phyloP scores from a whole-genome alignment of 2,329 filamentous ascomycete genomes.

The Monosporascus sp. region DNA sequence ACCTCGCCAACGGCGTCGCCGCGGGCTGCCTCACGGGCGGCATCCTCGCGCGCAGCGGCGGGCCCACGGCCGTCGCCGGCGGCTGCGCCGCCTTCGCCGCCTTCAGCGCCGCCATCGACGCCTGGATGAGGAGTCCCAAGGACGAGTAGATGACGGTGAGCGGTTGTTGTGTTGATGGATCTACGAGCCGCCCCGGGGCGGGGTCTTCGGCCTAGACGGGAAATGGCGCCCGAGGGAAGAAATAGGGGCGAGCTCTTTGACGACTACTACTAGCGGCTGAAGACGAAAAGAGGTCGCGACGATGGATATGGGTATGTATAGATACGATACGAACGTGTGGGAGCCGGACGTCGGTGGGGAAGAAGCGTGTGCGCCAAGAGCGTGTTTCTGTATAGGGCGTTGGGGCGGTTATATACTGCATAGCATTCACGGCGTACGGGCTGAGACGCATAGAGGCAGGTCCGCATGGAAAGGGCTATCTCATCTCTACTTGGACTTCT shows the following conservation, averaged over 20 bases:
- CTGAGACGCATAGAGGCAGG: background rate
- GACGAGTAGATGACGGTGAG: slow-evolving; percentile 39
- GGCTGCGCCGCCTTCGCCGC: slow-evolving; percentile 93
- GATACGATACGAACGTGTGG: too few species aligned
- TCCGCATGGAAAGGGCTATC: background rate
- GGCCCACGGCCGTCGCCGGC: slow-evolving; percentile 80
- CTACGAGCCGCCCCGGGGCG: slow-evolving; percentile 3
- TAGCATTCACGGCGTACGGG: background rate
- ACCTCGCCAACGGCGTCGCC: slow-evolving; percentile 78
- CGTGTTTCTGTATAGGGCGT: background rate
- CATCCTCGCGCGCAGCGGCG: slow-evolving; percentile 77
- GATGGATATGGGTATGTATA: too few species aligned
- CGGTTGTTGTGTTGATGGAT: background rate
- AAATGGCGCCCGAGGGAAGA: too few species aligned
- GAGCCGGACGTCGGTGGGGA: too few species aligned
- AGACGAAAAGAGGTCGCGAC: too few species aligned
- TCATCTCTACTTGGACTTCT: too few species aligned
- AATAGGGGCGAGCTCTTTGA: slow-evolving; percentile 7
- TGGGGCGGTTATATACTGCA: background rate
- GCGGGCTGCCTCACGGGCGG: slow-evolving; percentile 91
- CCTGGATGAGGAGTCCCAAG: slow-evolving; percentile 76
- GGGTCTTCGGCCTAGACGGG: background rate
- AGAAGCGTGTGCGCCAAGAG: background rate
- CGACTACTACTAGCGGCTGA: too few species aligned
- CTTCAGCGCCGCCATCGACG: slow-evolving; percentile 87